These are phyloP conservation scores for Euptelea pleiosperma DNA, from an alignment of 164 flowering plant genomes.

Conservation along the genomic window DNA sequence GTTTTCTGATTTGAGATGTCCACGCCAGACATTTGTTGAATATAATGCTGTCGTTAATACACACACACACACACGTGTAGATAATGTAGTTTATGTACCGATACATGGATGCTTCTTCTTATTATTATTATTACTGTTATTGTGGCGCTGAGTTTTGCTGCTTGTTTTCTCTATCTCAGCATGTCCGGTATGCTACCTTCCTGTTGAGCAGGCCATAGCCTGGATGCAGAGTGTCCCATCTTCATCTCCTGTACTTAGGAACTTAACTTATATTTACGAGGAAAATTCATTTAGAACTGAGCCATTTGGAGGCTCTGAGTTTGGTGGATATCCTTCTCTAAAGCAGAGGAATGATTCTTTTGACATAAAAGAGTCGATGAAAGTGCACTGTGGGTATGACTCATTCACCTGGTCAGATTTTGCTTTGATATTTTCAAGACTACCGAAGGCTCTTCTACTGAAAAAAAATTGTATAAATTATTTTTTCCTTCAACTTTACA, in stretches of 20 bases:
- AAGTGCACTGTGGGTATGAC: constrained; percentile 90
- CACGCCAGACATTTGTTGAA: constrained; percentile 1
- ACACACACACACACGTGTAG: not conserved
- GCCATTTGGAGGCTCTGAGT: constrained; percentile 78
- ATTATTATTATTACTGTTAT: not conserved
- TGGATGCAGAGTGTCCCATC: constrained; percentile 65
- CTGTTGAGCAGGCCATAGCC: constrained; percentile 70
- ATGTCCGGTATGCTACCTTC: constrained; percentile 87
- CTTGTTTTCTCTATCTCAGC: constrained; percentile 43
- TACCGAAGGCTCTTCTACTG: not conserved
- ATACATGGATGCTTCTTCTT: not conserved
- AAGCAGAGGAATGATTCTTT: constrained; percentile 73
- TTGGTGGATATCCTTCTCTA: constrained; percentile 96
- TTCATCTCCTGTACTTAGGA: constrained; percentile 55
- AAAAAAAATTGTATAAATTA: no score
- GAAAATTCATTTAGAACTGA: constrained; percentile 46
- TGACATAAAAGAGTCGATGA: constrained; percentile 86
- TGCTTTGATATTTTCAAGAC: not conserved
- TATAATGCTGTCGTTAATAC: not conserved
- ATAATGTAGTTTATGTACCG: not conserved
- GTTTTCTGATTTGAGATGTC: constrained; percentile 1
- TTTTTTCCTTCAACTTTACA: not conserved
- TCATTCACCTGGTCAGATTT: not conserved
- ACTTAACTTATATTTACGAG: constrained; percentile 61
- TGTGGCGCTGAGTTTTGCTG: not conserved